phyloP scores from a whole-genome alignment of 257 asterid genomes.

The Fraxinus pennsylvanica region DNA sequence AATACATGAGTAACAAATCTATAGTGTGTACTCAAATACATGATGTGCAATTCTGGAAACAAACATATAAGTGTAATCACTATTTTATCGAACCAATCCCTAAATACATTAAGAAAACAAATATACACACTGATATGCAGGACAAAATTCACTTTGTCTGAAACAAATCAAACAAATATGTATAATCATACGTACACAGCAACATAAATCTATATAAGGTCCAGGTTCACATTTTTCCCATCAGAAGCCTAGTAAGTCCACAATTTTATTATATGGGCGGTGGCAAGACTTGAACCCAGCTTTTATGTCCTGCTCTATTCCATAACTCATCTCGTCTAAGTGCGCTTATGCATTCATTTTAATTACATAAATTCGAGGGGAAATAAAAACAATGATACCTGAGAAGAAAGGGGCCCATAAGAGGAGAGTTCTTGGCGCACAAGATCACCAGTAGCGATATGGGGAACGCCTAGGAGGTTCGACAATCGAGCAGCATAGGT shows the following conservation, averaged over 20 bases:
- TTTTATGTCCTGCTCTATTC: not conserved
- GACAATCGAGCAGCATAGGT: constrained; percentile 90
- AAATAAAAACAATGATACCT: constrained; percentile 39
- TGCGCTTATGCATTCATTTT: too few relatives aligned
- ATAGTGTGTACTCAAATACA: not conserved
- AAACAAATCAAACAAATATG: not conserved
- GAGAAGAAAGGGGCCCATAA: constrained; percentile 63
- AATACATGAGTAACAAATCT: not conserved
- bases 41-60: not conserved
- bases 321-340: not conserved
- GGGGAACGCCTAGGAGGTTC: constrained; percentile 77
- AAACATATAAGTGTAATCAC: not conserved
- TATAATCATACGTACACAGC: not conserved
- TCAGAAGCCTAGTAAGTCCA: too few relatives aligned
- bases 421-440: constrained; percentile 86
- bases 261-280: not conserved
- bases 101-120: not conserved
- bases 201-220: not conserved
- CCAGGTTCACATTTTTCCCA: not conserved
- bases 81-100: not conserved
- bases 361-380: too few relatives aligned
- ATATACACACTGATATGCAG: not conserved
- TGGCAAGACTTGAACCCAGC: too few relatives aligned
- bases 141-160: not conserved
- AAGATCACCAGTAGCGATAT: constrained; percentile 95